These are phyloP conservation scores for Seiridium unicorne DNA, from an alignment of 2,329 filamentous ascomycete genomes.

Conservation along the genomic window DNA sequence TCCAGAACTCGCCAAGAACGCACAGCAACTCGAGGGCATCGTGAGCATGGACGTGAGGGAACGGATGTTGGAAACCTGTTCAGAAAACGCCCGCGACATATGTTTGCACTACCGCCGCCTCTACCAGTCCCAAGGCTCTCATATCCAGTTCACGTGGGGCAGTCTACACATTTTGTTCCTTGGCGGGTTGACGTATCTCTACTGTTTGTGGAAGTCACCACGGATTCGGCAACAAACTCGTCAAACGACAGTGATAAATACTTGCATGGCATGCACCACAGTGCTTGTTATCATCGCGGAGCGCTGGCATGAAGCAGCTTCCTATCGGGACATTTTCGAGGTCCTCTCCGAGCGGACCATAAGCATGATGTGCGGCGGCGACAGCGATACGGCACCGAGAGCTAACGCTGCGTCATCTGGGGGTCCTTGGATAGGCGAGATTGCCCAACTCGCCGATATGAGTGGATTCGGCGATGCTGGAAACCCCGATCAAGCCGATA, in stretches of 20 bases:
- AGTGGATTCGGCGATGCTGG: too few relatives aligned
- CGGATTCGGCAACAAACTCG: conserved; percentile 11
- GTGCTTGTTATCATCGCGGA: conserved; percentile 29
- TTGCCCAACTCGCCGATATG: too few relatives aligned
- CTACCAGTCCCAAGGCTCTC: conserved; percentile 3
- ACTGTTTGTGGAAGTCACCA: conserved; percentile 31
- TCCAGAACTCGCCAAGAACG: too few relatives aligned
- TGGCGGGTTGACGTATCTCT: conserved; percentile 17
- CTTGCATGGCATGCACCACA: conserved; percentile 27
- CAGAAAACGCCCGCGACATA: neutral
- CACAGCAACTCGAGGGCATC: neutral
- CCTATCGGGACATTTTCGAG: conserved; percentile 32
- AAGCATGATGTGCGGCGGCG: conserved; percentile 13
- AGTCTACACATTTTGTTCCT: conserved; percentile 11
- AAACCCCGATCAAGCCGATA: too few relatives aligned
- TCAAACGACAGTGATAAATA: conserved; percentile 19
- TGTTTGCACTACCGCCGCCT: conserved; percentile 10
- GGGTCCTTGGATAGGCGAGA: too few relatives aligned
- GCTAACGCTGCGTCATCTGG: too few relatives aligned
- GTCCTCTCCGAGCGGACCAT: conserved; percentile 22
- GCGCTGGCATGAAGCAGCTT: conserved; percentile 25
- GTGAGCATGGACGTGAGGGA: conserved; percentile 1
- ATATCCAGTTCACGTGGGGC: conserved; percentile 10
- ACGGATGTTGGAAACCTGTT: conserved; percentile 15
- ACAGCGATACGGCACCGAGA: too few relatives aligned